Evolutionary conservation across 2,329 filamentous ascomycete genomes (phyloP).

Genomic region (Stachybotrys echinatus): DNA sequence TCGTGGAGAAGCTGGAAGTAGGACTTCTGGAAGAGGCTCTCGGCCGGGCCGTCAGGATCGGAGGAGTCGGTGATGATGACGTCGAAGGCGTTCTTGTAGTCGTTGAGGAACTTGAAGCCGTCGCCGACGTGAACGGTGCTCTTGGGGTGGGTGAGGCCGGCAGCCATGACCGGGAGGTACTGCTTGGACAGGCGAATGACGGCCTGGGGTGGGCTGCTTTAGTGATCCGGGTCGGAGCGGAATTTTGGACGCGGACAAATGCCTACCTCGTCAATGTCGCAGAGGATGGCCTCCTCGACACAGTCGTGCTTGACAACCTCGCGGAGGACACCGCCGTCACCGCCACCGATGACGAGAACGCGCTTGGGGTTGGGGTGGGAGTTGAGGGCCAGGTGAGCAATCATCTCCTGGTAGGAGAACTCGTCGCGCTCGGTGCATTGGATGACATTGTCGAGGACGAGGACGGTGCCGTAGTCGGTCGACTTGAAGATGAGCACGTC

Average conservation of each 20-base stretch:
- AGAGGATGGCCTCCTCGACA: constrained; percentile 92
- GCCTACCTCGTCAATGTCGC: constrained; percentile 92
- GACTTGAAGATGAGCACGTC: constrained; percentile 99
- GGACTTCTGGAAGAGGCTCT: constrained; percentile 95
- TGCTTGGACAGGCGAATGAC: constrained; percentile 98
- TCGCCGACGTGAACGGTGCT: constrained; percentile 90
- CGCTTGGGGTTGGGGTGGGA: constrained; percentile 97
- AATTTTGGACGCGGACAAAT: too few species aligned
- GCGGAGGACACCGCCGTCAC: constrained; percentile 93
- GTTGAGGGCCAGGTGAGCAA: constrained; percentile 97
- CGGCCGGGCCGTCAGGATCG: constrained; percentile 93
- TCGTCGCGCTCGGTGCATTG: constrained; percentile 98
- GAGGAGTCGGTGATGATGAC: constrained; percentile 99
- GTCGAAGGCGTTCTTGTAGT: constrained; percentile 96
- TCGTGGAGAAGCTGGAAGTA: constrained; percentile 94
- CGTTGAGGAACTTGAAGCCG: constrained; percentile 96
- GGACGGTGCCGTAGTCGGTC: constrained; percentile 90
- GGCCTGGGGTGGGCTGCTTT: constrained; percentile 53
- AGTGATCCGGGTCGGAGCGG: not conserved
- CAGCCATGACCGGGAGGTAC: constrained; percentile 91
- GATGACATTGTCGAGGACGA: constrained; percentile 98
- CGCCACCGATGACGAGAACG: constrained; percentile 95
- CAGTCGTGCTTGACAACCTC: constrained; percentile 99
- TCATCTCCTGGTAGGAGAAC: constrained; percentile 99
- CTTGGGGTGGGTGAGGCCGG: constrained; percentile 90